These are phyloP conservation scores for Trichosphaerium sp. DNA, from an alignment of 78 protist species.

Conservation along the genomic window DNA sequence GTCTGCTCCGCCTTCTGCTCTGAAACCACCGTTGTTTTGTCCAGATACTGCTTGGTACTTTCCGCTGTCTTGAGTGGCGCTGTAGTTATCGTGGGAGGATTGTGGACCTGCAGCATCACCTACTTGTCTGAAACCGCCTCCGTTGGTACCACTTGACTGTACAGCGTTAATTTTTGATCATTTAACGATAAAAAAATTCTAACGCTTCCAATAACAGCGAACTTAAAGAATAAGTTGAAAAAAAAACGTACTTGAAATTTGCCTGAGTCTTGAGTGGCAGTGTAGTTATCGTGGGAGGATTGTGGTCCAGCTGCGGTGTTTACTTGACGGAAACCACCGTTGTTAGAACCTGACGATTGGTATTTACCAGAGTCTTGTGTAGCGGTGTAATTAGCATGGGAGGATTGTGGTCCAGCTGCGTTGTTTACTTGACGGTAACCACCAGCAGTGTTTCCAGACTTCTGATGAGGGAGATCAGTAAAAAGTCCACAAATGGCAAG, in stretches of 20 bases:
- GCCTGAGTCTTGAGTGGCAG: background rate
- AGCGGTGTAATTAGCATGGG: slow-evolving; percentile 20
- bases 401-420: slow-evolving; percentile 44
- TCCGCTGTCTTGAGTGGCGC: slow-evolving; percentile 42
- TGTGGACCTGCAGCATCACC: slow-evolving; percentile 46
- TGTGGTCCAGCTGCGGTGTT: background rate
- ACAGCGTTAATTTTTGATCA: too few relatives aligned
- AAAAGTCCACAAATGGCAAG: too few relatives aligned
- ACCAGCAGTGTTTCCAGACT: background rate
- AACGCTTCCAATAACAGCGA: too few relatives aligned
- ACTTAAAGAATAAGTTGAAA: too few relatives aligned
- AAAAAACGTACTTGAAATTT: too few relatives aligned
- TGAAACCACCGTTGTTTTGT: background rate
- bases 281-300: background rate
- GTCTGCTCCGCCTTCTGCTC: background rate
- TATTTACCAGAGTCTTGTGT: slow-evolving; percentile 39
- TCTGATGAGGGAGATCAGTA: too few relatives aligned
- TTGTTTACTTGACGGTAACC: background rate
- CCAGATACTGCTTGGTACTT: too few relatives aligned
- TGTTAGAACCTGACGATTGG: slow-evolving; percentile 30
- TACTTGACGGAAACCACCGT: background rate
- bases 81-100: slow-evolving; percentile 20
- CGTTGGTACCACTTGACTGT: background rate
- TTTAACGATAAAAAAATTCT: too few relatives aligned
- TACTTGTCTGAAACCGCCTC: background rate